Conservation (phyloP, 495 filamentous ascomycete genomes). For the Apodospora peruviana region DNA sequence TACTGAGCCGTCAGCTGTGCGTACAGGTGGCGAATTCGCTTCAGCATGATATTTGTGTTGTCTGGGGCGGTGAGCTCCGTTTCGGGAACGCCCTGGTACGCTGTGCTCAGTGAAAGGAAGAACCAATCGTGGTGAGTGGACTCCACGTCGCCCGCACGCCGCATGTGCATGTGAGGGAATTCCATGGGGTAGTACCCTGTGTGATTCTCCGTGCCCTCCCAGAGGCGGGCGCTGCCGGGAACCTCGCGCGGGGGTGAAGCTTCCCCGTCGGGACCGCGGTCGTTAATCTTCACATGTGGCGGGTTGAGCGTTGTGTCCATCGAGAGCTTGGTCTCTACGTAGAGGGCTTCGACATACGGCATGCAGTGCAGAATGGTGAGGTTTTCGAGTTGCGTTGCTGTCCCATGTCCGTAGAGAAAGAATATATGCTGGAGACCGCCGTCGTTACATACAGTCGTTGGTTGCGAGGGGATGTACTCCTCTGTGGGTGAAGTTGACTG, state of each 20-base stretch:
- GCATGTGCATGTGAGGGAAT: neutral
- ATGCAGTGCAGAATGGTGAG: neutral
- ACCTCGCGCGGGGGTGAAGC: neutral
- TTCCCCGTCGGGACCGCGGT: neutral
- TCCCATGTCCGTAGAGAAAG: neutral
- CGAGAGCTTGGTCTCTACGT: neutral
- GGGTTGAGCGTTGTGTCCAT: neutral
- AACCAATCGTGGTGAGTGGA: neutral
- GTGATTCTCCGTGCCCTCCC: neutral
- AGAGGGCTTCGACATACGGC: neutral
- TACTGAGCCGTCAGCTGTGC: neutral
- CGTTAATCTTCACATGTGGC: neutral
- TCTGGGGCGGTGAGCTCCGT: neutral
- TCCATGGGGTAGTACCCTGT: neutral
- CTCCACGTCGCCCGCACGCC: neutral
- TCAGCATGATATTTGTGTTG: neutral
- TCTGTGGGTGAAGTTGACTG: too few species aligned
- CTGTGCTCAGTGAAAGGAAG: neutral
- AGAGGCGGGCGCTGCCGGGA: neutral
- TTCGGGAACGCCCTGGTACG: neutral
- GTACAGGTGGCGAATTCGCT: neutral
- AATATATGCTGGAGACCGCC: neutral
- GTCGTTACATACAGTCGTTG: neutral
- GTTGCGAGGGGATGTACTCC: neutral
- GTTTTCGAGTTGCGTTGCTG: neutral